Base-by-base conservation (phyloP, 768 basidiomycete genomes). In the Leccinum obscurum region DNA sequence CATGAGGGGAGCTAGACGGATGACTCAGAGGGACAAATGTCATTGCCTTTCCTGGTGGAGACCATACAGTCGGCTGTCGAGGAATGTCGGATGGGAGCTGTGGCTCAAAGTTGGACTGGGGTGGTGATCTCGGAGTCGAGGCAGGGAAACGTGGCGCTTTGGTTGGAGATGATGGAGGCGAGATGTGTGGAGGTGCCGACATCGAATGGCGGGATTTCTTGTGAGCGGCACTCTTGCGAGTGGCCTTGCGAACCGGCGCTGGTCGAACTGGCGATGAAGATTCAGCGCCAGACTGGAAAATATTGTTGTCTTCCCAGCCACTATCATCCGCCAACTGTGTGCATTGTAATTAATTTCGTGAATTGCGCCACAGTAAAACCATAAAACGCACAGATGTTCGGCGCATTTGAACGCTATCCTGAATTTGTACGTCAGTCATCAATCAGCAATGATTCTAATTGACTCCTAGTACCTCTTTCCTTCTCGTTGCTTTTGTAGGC, bases 291-390 rank as follows among this genome's bases (percentile, higher is more conserved):
- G 90, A 92, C 69, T 94, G 92, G 71, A 94, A 94, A 30, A 92
- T 85, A 63, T 94, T 93, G 68, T 92, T 92, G 64, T 93, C 92
- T 68, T 93, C 92, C 91, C 92, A 93, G 35, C 90, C 90, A 66
- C 90, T 92, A 56, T 91, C 90, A 41, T 90, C 88, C 26, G 70
- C 75, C 59, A 69, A 22, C 76, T 79, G 15, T 39, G 14, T 10
- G 39, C 28, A 56, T 53, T 61, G 55, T 55, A 6, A 26, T 59
- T 58, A 11, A 39, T 54, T 57, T 17, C 15, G 49, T 54, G 61
- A 62, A 35, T 69, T 22, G 34, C 15, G 49, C 30, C 15, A 46
- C 14, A 55, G 37, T 17, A 70, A 56, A 37, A 55, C 9, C 74
- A 52, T 49, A 53, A 79, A 79, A 54, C 77, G 62, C 60, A 80